Conservation (phyloP, 2,329 filamentous ascomycete species). For the Metarhizium robertsii region DNA sequence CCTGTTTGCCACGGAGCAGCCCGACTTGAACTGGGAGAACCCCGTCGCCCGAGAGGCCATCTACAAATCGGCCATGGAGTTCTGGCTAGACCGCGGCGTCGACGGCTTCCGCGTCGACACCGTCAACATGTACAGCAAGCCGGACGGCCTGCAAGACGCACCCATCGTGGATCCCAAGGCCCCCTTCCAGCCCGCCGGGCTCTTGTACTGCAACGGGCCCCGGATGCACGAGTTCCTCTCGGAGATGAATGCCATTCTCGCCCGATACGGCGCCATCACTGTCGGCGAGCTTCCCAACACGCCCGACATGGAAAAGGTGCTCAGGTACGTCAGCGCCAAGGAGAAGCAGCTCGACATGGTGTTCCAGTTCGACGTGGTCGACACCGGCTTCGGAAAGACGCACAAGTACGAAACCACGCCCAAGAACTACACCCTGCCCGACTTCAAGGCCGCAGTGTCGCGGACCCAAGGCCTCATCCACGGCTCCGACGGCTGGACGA, state of each 20-base stretch:
- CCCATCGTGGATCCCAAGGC: slow-evolving; percentile 38
- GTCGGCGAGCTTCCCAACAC: slow-evolving; percentile 62
- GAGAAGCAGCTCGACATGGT: slow-evolving; percentile 59
- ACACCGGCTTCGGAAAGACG: slow-evolving; percentile 44
- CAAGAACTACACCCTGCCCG: slow-evolving; percentile 34
- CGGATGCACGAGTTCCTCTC: slow-evolving; percentile 57
- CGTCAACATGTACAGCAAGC: slow-evolving; percentile 64
- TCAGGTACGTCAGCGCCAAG: slow-evolving; percentile 48
- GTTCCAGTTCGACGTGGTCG: slow-evolving; percentile 57
- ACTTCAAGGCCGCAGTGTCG: slow-evolving; percentile 37
- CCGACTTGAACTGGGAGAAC: slow-evolving; percentile 82
- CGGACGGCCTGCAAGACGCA: slow-evolving; percentile 47
- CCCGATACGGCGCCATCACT: slow-evolving; percentile 55
- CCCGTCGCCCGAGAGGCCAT: slow-evolving; percentile 57
- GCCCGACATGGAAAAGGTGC: slow-evolving; percentile 45
- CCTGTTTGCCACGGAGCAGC: slow-evolving; percentile 66
- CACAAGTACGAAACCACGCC: slow-evolving; percentile 42
- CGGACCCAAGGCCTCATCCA: slow-evolving; percentile 43
- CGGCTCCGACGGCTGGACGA: slow-evolving; percentile 51
- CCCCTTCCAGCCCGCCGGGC: slow-evolving; percentile 40
- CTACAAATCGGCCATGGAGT: slow-evolving; percentile 62
- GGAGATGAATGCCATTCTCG: slow-evolving; percentile 55
- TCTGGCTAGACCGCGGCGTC: slow-evolving; percentile 69
- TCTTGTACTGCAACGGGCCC: slow-evolving; percentile 59
- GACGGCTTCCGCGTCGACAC: slow-evolving; percentile 69